Conservation (phyloP, 805 yeast genomes). For the Jamesozyma piceae region DNA sequence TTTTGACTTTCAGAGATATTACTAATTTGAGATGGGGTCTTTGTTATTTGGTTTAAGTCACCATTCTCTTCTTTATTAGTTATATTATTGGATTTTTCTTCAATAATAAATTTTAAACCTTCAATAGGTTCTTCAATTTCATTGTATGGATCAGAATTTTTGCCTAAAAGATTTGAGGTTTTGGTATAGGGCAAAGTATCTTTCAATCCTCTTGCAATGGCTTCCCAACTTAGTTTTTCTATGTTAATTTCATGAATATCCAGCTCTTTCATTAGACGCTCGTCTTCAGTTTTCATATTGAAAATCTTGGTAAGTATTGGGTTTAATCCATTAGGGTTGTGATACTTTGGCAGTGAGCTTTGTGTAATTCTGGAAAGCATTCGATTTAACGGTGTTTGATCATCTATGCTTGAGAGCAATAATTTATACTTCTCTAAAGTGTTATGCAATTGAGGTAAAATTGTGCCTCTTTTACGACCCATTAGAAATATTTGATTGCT, state of each 20-base stretch:
- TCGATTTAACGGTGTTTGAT: conserved; percentile 18
- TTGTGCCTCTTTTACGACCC: conserved; percentile 12
- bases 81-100: not conserved
- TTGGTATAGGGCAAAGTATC: conserved; percentile 34
- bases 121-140: conserved; percentile 43
- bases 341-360: not conserved
- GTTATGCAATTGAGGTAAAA: conserved; percentile 26
- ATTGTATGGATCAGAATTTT: conserved; percentile 43
- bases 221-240: conserved; percentile 25
- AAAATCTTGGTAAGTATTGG: conserved; percentile 29
- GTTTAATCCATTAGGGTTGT: not conserved
- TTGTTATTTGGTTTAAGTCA: conserved; percentile 1
- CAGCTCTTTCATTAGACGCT: conserved; percentile 31
- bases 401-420: conserved; percentile 14
- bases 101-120: conserved; percentile 30
- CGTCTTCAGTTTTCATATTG: conserved; percentile 30
- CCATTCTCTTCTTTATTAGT: conserved; percentile 8
- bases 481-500: conserved; percentile 16
- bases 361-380: conserved; percentile 21
- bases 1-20: not conserved
- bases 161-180: conserved; percentile 23
- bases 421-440: conserved; percentile 11
- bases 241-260: conserved; percentile 21
- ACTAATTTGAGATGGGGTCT: conserved; percentile 5
- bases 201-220: conserved; percentile 19